Evolutionary conservation across 176 grass and related monocot genomes (phyloP).

Genomic region (Phoenix dactylifera): DNA sequence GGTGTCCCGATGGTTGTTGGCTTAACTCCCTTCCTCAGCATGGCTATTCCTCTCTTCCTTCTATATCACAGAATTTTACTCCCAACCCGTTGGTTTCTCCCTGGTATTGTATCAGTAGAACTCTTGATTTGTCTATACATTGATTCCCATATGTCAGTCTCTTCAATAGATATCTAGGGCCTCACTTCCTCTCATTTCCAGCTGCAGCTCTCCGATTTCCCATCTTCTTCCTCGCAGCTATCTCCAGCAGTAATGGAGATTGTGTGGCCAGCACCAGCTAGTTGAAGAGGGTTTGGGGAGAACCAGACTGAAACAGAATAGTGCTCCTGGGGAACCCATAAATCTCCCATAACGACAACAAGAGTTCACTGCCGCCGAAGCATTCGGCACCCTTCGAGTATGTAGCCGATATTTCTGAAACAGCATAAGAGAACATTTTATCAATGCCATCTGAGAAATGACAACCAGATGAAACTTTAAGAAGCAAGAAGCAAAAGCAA

Average conservation of each 20-base stretch:
- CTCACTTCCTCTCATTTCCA: constrained; percentile 32
- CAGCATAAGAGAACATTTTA: constrained; percentile 9
- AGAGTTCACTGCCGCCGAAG: constrained; percentile 3
- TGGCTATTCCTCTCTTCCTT: background rate
- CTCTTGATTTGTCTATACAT: constrained; percentile 3
- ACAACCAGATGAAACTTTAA: background rate
- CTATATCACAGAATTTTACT: background rate
- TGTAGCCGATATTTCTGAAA: constrained; percentile 93
- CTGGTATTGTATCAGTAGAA: background rate
- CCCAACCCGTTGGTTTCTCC: background rate
- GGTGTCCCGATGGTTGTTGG: too few relatives aligned
- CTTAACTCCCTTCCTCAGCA: background rate
- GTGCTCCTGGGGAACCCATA: constrained; percentile 27
- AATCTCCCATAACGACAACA: constrained; percentile 33
- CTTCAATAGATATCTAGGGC: constrained; percentile 2
- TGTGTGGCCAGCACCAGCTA: constrained; percentile 34
- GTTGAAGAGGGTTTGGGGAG: too few relatives aligned
- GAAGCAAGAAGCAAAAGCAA: background rate
- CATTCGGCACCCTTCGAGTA: constrained; percentile 38
- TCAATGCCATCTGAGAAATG: constrained; percentile 9
- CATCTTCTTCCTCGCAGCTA: constrained; percentile 49
- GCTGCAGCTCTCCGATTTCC: constrained; percentile 56
- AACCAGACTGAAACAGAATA: constrained; percentile 30
- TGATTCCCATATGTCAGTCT: constrained; percentile 1
- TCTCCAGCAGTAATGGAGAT: constrained; percentile 44